Evolutionary conservation across 805 yeast species (phyloP).

Genomic region (Wickerhamomyces subpelliculosus): DNA sequence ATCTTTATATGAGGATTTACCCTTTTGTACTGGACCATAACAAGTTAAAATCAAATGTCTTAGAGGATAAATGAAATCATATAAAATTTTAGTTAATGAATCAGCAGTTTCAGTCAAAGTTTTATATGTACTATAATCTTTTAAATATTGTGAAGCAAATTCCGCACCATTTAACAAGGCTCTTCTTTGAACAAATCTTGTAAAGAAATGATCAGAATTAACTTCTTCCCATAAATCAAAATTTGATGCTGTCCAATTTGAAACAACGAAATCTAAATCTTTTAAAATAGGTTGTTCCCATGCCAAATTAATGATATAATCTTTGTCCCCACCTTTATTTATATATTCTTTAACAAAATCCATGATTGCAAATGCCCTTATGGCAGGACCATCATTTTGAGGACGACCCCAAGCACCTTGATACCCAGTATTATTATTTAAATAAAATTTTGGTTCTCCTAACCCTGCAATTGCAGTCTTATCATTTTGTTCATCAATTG

Average conservation of each 20-base stretch:
- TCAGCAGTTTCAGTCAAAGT: background rate
- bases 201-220: conserved; percentile 57
- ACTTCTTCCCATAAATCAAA: conserved; percentile 81
- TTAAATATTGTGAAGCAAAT: conserved; percentile 23
- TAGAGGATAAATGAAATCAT: background rate
- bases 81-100: background rate
- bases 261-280: conserved; percentile 51
- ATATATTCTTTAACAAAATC: conserved; percentile 12
- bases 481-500: background rate
- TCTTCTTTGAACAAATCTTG: conserved; percentile 54
- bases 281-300: conserved; percentile 1
- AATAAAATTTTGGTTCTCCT: conserved; percentile 73
- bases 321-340: conserved; percentile 1
- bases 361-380: conserved; percentile 51
- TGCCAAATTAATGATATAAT: conserved; percentile 33
- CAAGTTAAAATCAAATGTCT: background rate
- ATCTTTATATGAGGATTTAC: background rate
- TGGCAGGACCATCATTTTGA: conserved; percentile 75
- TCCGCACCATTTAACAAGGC: conserved; percentile 45
- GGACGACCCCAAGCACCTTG: conserved; percentile 70
- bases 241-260: conserved; percentile 46
- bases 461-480: conserved; percentile 15
- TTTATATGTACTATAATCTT: background rate
- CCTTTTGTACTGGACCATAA: background rate
- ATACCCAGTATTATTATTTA: conserved; percentile 43